Evolutionary conservation across 164 flowering plant species (phyloP), one percentile per base, ranked within the genome.

Genomic region (Protea cynaroides): DNA sequence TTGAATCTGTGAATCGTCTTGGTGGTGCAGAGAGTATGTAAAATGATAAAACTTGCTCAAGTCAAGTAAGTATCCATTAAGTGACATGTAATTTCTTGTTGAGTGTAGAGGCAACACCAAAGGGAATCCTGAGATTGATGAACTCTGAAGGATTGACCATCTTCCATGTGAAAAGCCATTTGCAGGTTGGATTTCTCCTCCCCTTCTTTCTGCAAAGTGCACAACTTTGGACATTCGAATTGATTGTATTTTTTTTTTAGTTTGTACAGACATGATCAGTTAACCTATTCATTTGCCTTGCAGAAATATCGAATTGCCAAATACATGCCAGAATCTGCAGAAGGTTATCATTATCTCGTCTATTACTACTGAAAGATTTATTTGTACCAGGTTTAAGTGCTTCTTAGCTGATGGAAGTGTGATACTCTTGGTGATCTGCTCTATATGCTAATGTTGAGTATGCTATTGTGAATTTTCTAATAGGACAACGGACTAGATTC

Each of bases 11-110:
- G 8, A 83, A 88, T 65, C 80, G 83, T 37, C 88, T 93, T 34
- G 97, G 96, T 7, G 98, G 98, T n/a, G 79, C 98, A 38, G 97
- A 93, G 21, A 88, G 98, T 93, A 72, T 84, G 92, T 76, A 58
- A n/a, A 36, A 50, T 6, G 34, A 17, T 18, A 23, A 14, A 29
- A 1, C 43, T 13, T 53, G 17, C 44, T 54, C 7, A 25, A 17
- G 8, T 64, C 15, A 52, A n/a, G 55, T 22, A 25, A 34, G 25
- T 25, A 36, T 15, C 0, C 51, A 25, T 17, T 23, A 61, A 24
- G 51, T 53, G 2, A 74, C 5, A 46, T 47, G 64, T 69, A 25
- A 10, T 47, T 40, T 56, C 15, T 56, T 59, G 55, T 63, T 24
- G 34, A 65, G 69, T 66, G 44, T 64, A 93, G 98, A 81, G 77